phyloP scores from a whole-genome alignment of 148 eudicot species.

The Fagopyrum tataricum region DNA sequence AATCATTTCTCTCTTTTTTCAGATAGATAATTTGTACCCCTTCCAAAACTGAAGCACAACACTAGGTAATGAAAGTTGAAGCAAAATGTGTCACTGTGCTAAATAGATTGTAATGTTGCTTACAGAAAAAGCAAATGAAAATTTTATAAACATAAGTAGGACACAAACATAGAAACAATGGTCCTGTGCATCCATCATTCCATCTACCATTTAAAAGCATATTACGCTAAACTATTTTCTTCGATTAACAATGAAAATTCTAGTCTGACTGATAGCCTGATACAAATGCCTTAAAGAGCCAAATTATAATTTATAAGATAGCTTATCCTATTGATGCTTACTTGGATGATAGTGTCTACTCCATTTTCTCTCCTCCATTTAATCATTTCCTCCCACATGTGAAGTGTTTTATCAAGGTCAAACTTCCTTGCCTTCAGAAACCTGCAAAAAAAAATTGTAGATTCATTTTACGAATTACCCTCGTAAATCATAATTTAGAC shows the following conservation, averaged over 20 bases:
- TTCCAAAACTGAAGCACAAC: background rate
- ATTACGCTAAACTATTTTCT: background rate
- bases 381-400: conserved; percentile 99
- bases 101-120: background rate
- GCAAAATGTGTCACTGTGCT: background rate
- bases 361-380: conserved; percentile 88
- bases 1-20: background rate
- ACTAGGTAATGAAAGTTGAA: background rate
- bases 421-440: conserved; percentile 96
- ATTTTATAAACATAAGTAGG: background rate
- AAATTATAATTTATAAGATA: background rate
- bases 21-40: background rate
- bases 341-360: conserved; percentile 81
- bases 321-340: conserved; percentile 19
- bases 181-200: background rate
- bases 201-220: background rate
- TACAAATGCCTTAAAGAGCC: background rate
- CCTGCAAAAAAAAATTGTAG: conserved; percentile 36
- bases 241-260: background rate
- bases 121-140: background rate
- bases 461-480: background rate
- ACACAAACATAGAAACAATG: background rate
- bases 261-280: background rate
- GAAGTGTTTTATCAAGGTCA: conserved; percentile 72
- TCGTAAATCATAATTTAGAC: conserved; percentile 2